Base-by-base conservation (phyloP, 1,284 basidiomycete species). In the Papiliotrema terrestris region DNA sequence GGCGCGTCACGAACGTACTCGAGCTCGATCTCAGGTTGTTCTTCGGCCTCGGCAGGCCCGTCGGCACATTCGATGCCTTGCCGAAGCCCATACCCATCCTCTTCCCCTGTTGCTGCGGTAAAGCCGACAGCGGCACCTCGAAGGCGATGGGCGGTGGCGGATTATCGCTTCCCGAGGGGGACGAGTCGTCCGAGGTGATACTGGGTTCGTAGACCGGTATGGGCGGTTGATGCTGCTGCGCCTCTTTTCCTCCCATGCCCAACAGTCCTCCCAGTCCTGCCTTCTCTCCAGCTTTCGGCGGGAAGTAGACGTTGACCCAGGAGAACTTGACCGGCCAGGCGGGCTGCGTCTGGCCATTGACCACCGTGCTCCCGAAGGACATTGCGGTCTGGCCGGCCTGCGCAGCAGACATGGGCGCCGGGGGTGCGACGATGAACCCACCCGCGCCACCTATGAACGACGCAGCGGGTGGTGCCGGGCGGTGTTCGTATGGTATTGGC, bases 21-120 rank as follows among this genome's bases (percentile, higher is more conserved):
- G 86, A 90, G 0, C 89, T 91, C 1, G 89, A 90, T 53, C 87
- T 83, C 67, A 95, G 85, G 67, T 87, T 93, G 64, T 90, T 89
- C 73, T 90, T 93, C 20, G 92, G 91, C 39, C 88, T 81, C 8
- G 85, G 80, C 26, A 62, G 55, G 15, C 52, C 61, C 9, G 23
- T 32, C 20, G 47, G 48, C 1, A 51, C 51, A 38, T 58, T 58
- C 11, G 29, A 32, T 36, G 58, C 58, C 45, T 67, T 68, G 1
- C 55, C 42, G 32, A 65, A 68, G 13, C 60, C 58, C 36, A 62
- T 62, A 17, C 59, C 38, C 49, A 66, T 68, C 19, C 47, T 42
- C 35, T 57, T 55, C 2, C 57, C 47, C 8, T 42, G 45, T 20
- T 52, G 56, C 44, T 59, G 60, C 2, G 64, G 64, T 13, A 66